Evolutionary conservation across 208 protist genomes (phyloP), one percentile per base, ranked within the genome.

Genomic region (Acanthamoeba culbertsoni): DNA sequence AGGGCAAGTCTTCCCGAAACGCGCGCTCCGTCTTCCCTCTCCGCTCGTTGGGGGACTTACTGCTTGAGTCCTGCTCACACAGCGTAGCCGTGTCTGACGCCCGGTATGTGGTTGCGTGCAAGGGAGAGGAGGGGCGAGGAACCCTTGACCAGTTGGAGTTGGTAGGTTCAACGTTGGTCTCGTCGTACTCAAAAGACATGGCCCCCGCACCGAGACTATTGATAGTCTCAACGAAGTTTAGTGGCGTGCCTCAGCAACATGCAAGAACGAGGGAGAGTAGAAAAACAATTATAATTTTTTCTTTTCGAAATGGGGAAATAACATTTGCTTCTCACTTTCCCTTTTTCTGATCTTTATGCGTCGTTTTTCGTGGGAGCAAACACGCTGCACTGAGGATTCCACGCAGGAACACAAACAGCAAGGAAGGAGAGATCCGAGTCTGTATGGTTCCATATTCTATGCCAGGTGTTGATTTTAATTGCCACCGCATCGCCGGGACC

Each of bases 381-480:
- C 59, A 73, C 65, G 63, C 88, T 92, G 88, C 88, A 82, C 14
- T 89, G 51, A 2, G 82, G 82, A n/a, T n/a, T 68, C 82, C 82
- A 89, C 6, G 82, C 14, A 12, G 82, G 82, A 12, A 68, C 55
- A 20, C 82, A 89, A 45, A 89, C 82, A 16, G 82, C 82, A 26
- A 89, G 46, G 82, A 89, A 89, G 55, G 37, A 26, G 82, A 89
- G 82, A 53, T 89, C 82, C 3, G 46, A 23, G 82, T 89, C 82
- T 0, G 46, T 48, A 26, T 89, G 46, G 82, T 89, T 89, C 82
- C 82, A 89, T n/a, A 89, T 89, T 14, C 37, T 26, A 53, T 89
- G 82, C 82, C 82, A 89, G 20, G 82, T 89, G 53, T 89, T 59
- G 35, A 68, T 65, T 53, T 89, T 59, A 26, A 89, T 89, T 3